Evolutionary conservation across 139 green algal genomes (phyloP), one percentile per base, ranked within the genome.

Genomic region (Dunaliella primolecta): DNA sequence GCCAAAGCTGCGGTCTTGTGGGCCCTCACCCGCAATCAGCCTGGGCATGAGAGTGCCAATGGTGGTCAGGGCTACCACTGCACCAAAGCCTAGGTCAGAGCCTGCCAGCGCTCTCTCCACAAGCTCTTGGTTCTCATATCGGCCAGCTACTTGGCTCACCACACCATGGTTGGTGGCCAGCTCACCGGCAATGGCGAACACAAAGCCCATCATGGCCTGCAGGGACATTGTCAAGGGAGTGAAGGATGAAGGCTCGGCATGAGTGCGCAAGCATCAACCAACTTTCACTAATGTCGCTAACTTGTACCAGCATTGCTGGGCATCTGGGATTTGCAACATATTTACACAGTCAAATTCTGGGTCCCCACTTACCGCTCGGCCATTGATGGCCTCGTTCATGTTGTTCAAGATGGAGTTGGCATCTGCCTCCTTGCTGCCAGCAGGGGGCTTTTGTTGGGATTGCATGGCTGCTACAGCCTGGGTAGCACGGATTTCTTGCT

Each of bases 21-120:
- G 72, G 2, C 15, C 71, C 33, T 80, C 27, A 15, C 56, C 31
- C 1, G 30, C 36, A 27, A 89, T 36, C 36, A 89, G 57, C 36
- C 85, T 84, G 77, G 86, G 86, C 29, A 80, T 78, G 56, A 89
- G 86, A 11, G 82, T 85, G 37, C 81, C 86, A 81, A 89, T 84
- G 30, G 86, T 89, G 33, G 82, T 75, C 7, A 89, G 83, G 0
- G 34, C 78, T 15, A 89, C 86, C 21, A 89, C 75, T 0, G 82
- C 82, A 30, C 37, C 70, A 37, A 86, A 89, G 56, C 74, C 70
- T 34, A 89, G 78, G 15, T 83, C 76, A 27, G 57, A 36, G 31
- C 25, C 70, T 71, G 81, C 82, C 2, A 81, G 0, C 7, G 86
- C 55, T 3, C 70, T 76, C 86, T 89, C 86, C 1, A 89, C 31